Conservation (phyloP, 169 alveolate species). For the Plasmodium reichenowi region DNA sequence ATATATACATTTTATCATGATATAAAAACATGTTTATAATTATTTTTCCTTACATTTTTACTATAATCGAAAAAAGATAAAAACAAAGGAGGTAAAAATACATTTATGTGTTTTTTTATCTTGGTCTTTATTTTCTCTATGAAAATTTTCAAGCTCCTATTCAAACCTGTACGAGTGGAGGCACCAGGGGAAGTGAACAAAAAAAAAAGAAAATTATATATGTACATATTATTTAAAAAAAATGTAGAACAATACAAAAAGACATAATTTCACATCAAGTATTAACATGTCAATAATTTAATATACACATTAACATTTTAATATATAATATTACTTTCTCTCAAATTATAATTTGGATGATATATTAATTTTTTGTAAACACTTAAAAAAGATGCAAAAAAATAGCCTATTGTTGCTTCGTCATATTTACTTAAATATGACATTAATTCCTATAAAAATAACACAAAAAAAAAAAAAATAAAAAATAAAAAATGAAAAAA, state of each 20-base stretch:
- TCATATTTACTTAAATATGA: slow-evolving; percentile 16
- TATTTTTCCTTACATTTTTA: slow-evolving; percentile 31
- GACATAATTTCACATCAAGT: not conserved
- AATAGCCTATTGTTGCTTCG: slow-evolving; percentile 20
- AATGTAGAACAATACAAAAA: not conserved
- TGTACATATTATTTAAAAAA: not conserved
- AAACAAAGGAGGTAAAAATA: slow-evolving; percentile 47
- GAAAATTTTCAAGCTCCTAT: slow-evolving; percentile 43
- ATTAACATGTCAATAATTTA: not conserved
- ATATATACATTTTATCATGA: not conserved
- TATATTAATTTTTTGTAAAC: slow-evolving; percentile 61
- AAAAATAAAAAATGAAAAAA: too few species aligned
- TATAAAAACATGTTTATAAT: too few species aligned
- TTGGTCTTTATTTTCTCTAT: slow-evolving; percentile 43
- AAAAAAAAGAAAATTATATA: not conserved
- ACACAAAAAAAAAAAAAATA: not conserved
- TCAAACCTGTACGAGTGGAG: slow-evolving; percentile 13
- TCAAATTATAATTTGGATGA: slow-evolving; percentile 38
- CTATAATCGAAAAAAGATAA: slow-evolving; percentile 52
- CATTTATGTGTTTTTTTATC: slow-evolving; percentile 39
- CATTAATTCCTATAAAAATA: slow-evolving; percentile 24
- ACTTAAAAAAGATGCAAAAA: slow-evolving; percentile 38
- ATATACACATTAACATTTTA: not conserved
- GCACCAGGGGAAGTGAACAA: not conserved
- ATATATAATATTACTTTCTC: slow-evolving; percentile 38